These are phyloP conservation scores for Suillus cothurnatus DNA, from an alignment of 768 basidiomycete genomes.

Conservation along the genomic window DNA sequence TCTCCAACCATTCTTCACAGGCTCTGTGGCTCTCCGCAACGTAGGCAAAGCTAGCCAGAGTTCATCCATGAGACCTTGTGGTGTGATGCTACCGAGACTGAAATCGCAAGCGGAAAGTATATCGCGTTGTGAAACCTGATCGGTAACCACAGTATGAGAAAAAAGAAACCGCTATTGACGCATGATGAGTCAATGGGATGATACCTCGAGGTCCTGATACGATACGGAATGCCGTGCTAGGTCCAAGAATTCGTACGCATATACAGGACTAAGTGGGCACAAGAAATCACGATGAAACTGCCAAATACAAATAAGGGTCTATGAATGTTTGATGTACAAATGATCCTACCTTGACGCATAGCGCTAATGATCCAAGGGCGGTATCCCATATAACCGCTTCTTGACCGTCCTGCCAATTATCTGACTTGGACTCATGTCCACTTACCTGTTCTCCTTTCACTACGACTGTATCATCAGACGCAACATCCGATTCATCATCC, in stretches of 20 bases:
- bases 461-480: neutral
- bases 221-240: slow-evolving; percentile 50
- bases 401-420: slow-evolving; percentile 4
- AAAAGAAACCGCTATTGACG: neutral
- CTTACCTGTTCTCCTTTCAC: neutral
- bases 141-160: neutral
- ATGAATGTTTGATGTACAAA: neutral
- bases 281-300: slow-evolving; percentile 70
- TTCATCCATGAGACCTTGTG: slow-evolving; percentile 53
- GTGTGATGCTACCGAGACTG: slow-evolving; percentile 54
- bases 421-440: neutral
- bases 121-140: slow-evolving; percentile 58
- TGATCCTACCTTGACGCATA: slow-evolving; percentile 58
- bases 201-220: slow-evolving; percentile 58
- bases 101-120: slow-evolving; percentile 50
- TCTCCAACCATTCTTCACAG: slow-evolving; percentile 46
- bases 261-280: slow-evolving; percentile 54
- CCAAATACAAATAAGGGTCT: neutral
- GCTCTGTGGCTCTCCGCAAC: slow-evolving; percentile 42
- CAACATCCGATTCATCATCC: slow-evolving; percentile 6
- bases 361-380: slow-evolving; percentile 57
- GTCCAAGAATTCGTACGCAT: slow-evolving; percentile 49
- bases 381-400: slow-evolving; percentile 56
- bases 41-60: slow-evolving; percentile 58
- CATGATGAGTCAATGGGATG: slow-evolving; percentile 4